Conservation (phyloP, 306 rosid genomes). For the Glycyrrhiza uralensis region DNA sequence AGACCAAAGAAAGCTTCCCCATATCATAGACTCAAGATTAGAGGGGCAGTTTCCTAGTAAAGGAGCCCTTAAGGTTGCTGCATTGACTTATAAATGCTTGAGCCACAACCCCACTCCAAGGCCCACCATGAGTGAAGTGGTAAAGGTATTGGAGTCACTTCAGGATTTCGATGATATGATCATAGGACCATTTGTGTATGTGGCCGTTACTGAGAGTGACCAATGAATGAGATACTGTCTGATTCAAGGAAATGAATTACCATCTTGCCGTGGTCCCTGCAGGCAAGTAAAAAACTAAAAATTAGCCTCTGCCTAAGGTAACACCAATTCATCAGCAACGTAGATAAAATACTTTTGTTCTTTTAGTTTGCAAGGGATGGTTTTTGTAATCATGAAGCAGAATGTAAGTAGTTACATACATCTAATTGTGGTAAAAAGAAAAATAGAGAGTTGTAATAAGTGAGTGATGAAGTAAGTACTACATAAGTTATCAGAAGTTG, state of each 20-base stretch:
- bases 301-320: not conserved
- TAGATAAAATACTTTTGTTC: slow-evolving; percentile 4
- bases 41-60: slow-evolving; percentile 62
- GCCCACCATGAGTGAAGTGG: slow-evolving; percentile 65
- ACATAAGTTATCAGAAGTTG: slow-evolving; percentile 2
- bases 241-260: not conserved
- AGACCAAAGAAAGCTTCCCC: slow-evolving; percentile 43
- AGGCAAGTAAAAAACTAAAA: not conserved
- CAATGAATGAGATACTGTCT: not conserved
- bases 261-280: not conserved
- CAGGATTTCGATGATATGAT: slow-evolving; percentile 51
- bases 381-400: slow-evolving; percentile 4
- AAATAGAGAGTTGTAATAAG: slow-evolving; percentile 12
- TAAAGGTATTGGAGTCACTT: slow-evolving; percentile 51
- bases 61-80: slow-evolving; percentile 57
- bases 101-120: slow-evolving; percentile 58
- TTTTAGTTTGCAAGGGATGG: not conserved
- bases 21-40: slow-evolving; percentile 52
- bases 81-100: slow-evolving; percentile 63
- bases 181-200: slow-evolving; percentile 68
- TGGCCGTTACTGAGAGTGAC: slow-evolving; percentile 44
- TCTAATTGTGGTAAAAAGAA: not conserved
- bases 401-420: not conserved
- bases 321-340: not conserved
- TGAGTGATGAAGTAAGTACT: not conserved